These are phyloP conservation scores for Sclerotiophoma versabilis DNA, from an alignment of 2,329 filamentous ascomycete species.

Conservation along the genomic window DNA sequence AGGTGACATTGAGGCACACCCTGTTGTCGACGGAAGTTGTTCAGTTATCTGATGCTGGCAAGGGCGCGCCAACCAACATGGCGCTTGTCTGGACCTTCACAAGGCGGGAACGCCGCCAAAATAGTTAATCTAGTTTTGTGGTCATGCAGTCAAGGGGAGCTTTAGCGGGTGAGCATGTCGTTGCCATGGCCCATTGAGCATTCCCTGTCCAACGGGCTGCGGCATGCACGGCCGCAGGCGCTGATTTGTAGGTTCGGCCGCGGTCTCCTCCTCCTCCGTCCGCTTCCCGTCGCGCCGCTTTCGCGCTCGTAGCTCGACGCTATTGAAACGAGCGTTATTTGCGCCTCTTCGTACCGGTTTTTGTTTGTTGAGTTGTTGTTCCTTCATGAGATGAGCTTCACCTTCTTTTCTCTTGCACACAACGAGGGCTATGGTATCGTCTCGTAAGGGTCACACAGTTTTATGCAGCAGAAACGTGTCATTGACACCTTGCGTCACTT, in stretches of 20 bases:
- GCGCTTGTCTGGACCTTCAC: conserved; percentile 23
- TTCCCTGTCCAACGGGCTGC: conserved; percentile 5
- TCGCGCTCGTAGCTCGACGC: conserved; percentile 9
- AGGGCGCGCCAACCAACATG: conserved; percentile 14
- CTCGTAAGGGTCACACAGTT: background rate
- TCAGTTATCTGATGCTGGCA: conserved; percentile 1
- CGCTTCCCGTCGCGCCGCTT: conserved; percentile 9
- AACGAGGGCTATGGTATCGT: background rate
- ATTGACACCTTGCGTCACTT: conserved; percentile 12
- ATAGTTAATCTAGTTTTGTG: background rate
- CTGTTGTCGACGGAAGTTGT: background rate
- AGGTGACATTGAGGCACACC: background rate
- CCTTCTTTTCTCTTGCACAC: background rate
- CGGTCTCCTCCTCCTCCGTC: conserved; percentile 11
- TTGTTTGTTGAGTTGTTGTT: background rate
- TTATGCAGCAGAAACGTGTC: conserved; percentile 10
- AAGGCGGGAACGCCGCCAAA: conserved; percentile 2
- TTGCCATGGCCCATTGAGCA: conserved; percentile 7
- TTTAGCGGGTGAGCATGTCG: conserved; percentile 3
- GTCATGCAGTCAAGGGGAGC: conserved; percentile 4
- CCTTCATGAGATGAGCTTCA: background rate
- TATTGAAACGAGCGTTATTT: conserved; percentile 10
- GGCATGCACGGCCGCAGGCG: conserved; percentile 13
- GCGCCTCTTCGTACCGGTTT: background rate
- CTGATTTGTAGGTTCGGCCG: conserved; percentile 11